phyloP scores from a whole-genome alignment of 495 filamentous ascomycete genomes.

The Annulohypoxylon nitens region DNA sequence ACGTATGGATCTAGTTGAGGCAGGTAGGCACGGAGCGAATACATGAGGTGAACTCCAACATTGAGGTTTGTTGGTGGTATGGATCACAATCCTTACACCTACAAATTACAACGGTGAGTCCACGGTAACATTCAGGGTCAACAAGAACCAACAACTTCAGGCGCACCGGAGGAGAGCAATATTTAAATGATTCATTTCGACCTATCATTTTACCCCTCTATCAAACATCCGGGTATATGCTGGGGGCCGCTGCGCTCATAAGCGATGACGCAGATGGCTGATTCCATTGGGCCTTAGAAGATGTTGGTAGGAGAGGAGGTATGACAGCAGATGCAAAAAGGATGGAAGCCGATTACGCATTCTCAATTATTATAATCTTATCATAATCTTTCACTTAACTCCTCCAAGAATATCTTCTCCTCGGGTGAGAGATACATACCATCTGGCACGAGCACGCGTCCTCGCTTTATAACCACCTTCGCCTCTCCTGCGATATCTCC shows the following conservation, averaged over 20 bases:
- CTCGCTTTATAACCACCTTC: slow-evolving; percentile 51
- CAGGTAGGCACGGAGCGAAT: too few species aligned
- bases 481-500: slow-evolving; percentile 36
- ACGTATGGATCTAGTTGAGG: too few species aligned
- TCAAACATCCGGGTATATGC: not conserved
- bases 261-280: slow-evolving; percentile 4
- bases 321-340: not conserved
- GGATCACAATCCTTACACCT: too few species aligned
- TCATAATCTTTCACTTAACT: slow-evolving; percentile 52
- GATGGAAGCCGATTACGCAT: not conserved
- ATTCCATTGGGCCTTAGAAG: not conserved
- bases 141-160: not conserved
- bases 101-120: not conserved
- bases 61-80: too few species aligned
- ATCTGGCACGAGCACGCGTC: slow-evolving; percentile 52
- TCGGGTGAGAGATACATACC: slow-evolving; percentile 56
- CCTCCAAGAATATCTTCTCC: slow-evolving; percentile 58
- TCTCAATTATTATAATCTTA: not conserved
- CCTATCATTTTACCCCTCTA: not conserved
- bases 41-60: too few species aligned
- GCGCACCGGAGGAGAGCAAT: not conserved
- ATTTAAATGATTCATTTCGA: not conserved
- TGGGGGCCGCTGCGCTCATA: not conserved
- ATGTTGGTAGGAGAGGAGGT: not conserved
- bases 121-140: not conserved